Conservation (phyloP, 257 asterid species). For the Voacanga thouarsii region DNA sequence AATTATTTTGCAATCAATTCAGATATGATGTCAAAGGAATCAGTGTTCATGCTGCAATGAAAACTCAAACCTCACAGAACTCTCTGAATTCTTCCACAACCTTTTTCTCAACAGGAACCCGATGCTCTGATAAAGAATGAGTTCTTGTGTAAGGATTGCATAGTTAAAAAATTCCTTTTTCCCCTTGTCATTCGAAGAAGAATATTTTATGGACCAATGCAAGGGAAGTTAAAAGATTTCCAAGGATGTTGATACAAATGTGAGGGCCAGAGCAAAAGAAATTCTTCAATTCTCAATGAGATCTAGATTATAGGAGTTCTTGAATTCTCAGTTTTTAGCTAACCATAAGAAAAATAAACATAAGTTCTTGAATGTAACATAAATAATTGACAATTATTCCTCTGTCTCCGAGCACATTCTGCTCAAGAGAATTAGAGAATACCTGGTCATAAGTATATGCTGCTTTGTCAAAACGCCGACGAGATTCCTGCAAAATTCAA, state of each 20-base stretch:
- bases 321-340: not conserved
- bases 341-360: not conserved
- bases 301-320: not conserved
- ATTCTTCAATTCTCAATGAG: not conserved
- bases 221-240: not conserved
- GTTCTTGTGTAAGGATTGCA: not conserved
- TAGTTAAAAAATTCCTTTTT: not conserved
- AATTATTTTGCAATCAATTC: not conserved
- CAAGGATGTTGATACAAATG: not conserved
- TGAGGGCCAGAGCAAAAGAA: not conserved
- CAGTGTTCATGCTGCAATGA: not conserved
- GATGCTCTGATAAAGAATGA: not conserved
- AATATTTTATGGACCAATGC: not conserved
- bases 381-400: not conserved
- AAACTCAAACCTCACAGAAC: not conserved
- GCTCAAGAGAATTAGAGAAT: slow-evolving; percentile 22
- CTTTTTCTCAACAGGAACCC: not conserved
- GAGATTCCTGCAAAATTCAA: slow-evolving; percentile 71
- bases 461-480: slow-evolving; percentile 89
- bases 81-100: not conserved
- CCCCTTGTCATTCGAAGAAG: not conserved
- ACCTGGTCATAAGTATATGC: slow-evolving; percentile 84
- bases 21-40: not conserved
- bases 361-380: not conserved
- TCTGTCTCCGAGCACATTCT: not conserved